A percentile compares a stretch with the other conserved stretches of the same genome.
These are phyloP conservation scores for Camellia japonica DNA, from an alignment of 148 eudicot species.

Conservation along the genomic window DNA sequence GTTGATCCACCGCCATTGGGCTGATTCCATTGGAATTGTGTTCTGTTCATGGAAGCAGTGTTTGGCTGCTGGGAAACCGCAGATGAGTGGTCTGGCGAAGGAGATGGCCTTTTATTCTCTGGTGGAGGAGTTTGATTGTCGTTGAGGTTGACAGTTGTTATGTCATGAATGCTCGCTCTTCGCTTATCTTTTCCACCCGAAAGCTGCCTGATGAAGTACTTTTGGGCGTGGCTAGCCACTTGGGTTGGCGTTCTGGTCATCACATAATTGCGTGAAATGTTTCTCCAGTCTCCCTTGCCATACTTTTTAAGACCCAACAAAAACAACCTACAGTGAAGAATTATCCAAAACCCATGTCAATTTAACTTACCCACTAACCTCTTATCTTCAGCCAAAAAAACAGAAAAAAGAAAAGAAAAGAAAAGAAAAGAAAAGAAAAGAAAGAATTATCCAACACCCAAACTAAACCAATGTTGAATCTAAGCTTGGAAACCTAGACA, in stretches of 20 bases:
- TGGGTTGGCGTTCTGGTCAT: constrained; percentile 92
- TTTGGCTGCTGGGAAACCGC: constrained; percentile 32
- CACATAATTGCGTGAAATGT: constrained; percentile 89
- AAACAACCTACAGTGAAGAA: constrained; percentile 56
- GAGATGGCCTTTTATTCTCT: constrained; percentile 42
- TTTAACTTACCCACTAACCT: no score
- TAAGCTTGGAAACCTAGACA: background rate
- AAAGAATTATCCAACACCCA: constrained; percentile 7
- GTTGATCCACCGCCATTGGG: constrained; percentile 32
- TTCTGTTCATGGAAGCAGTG: constrained; percentile 23
- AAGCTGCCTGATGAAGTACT: constrained; percentile 88
- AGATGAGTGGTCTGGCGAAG: constrained; percentile 34
- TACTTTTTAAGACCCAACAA: constrained; percentile 91
- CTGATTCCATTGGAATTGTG: constrained; percentile 65
- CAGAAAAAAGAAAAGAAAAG: no score
- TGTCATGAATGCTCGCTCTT: constrained; percentile 94
- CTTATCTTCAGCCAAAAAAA: no score
- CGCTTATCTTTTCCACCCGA: constrained; percentile 95
- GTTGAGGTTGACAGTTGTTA: constrained; percentile 75
- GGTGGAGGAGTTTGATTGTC: constrained; percentile 57
- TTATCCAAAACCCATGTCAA: constrained; percentile 21
- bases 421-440: no score
- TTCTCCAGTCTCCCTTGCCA: constrained; percentile 99
- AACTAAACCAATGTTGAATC: background rate
- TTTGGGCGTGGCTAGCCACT: constrained; percentile 99